Evolutionary conservation across 805 yeast genomes (phyloP).

Genomic region (Lipomyces mesembrius): DNA sequence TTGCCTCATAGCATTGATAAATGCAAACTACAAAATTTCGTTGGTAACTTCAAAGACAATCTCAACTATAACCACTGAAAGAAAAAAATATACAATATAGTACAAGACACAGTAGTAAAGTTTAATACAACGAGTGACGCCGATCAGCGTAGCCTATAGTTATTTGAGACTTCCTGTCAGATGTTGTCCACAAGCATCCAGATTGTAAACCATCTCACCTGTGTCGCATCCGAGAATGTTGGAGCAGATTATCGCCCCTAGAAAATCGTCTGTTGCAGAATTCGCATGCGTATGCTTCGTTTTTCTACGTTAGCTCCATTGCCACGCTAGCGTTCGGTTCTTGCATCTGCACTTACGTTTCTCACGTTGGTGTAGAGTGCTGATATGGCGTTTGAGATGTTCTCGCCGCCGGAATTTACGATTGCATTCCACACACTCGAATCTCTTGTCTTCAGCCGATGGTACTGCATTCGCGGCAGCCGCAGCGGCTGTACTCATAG

Average conservation of each 20-base stretch:
- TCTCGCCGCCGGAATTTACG: constrained; percentile 75
- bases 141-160: neutral
- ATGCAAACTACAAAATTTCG: neutral
- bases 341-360: constrained; percentile 50
- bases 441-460: constrained; percentile 41
- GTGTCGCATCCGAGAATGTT: constrained; percentile 65
- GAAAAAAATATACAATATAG: neutral
- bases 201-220: constrained; percentile 13
- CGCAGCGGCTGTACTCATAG: constrained; percentile 4
- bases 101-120: constrained; percentile 3
- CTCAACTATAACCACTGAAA: neutral
- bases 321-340: neutral
- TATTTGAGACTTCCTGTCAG: neutral
- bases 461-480: constrained; percentile 8
- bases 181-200: neutral
- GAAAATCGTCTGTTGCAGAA: constrained; percentile 68
- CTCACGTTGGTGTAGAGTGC: constrained; percentile 71
- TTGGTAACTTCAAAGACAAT: neutral
- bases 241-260: constrained; percentile 67
- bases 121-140: neutral
- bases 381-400: constrained; percentile 73
- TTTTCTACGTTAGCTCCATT: neutral
- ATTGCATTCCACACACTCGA: constrained; percentile 65
- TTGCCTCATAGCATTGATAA: neutral
- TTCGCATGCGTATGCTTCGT: constrained; percentile 57